A percentile compares a stretch with the other conserved stretches of the same genome.
Conservation (phyloP, 176 grass and related monocot species). For the Bothriochloa decipiens region DNA sequence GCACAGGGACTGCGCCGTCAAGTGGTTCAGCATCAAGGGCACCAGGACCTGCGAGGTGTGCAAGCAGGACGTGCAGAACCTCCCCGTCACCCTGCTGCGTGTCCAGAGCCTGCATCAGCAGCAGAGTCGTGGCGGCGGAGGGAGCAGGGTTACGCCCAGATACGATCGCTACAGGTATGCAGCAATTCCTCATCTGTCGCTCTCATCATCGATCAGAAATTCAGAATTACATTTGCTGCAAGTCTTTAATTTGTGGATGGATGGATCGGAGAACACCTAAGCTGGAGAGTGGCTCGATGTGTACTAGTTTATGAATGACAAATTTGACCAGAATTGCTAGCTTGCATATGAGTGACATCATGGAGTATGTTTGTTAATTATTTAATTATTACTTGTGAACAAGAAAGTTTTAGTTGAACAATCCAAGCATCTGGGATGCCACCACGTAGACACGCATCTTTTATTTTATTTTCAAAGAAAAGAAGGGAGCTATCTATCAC, state of each 20-base stretch:
- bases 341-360: not conserved
- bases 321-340: not conserved
- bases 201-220: not conserved
- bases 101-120: conserved; percentile 43
- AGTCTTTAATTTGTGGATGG: not conserved
- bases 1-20: conserved; percentile 82
- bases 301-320: not conserved
- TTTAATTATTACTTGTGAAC: not conserved
- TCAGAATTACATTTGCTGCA: not conserved
- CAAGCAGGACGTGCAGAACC: conserved; percentile 76
- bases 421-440: not conserved
- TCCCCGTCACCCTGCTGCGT: conserved; percentile 81
- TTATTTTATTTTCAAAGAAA: too few relatives aligned
- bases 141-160: not conserved
- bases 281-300: not conserved
- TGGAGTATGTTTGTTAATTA: not conserved
- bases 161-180: conserved; percentile 48
- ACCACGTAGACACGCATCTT: not conserved
- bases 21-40: conserved; percentile 95
- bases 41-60: conserved; percentile 85
- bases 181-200: not conserved
- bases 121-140: not conserved
- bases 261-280: not conserved
- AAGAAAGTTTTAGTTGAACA: not conserved
- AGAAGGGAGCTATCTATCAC: not conserved